A percentile compares a stretch with the other conserved stretches of the same genome.
These are phyloP conservation scores for Sordariomycetes sp. DNA, from an alignment of 2,329 filamentous ascomycete species.

Conservation along the genomic window DNA sequence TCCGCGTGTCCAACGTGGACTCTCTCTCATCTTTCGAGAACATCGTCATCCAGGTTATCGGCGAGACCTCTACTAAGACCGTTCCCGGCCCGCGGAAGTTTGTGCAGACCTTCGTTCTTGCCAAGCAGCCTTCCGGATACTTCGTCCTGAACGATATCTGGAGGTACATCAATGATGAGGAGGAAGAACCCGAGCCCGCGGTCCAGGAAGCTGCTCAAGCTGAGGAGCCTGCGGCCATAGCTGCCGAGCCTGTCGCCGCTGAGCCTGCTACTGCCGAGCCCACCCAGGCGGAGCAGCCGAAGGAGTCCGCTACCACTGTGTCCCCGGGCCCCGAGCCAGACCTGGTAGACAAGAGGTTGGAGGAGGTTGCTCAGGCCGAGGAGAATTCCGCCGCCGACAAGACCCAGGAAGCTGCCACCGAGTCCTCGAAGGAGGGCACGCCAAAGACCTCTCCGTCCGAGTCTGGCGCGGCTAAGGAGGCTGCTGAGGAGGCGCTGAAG, in stretches of 20 bases:
- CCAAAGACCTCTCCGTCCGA: slow-evolving; percentile 20
- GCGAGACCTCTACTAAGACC: slow-evolving; percentile 95
- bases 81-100: slow-evolving; percentile 86
- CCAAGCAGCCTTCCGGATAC: slow-evolving; percentile 91
- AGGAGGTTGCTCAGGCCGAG: slow-evolving; percentile 37
- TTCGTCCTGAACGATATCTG: slow-evolving; percentile 98
- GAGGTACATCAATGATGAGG: slow-evolving; percentile 77
- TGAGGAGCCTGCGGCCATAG: slow-evolving; percentile 24
- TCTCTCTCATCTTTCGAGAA: slow-evolving; percentile 85
- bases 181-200: slow-evolving; percentile 44
- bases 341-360: slow-evolving; percentile 62
- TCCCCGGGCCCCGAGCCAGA: slow-evolving; percentile 25
- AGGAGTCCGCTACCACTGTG: slow-evolving; percentile 1
- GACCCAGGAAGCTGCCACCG: slow-evolving; percentile 19
- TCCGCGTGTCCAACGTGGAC: slow-evolving; percentile 95
- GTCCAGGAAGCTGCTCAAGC: slow-evolving; percentile 17
- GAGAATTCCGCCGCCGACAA: slow-evolving; percentile 6
- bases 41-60: slow-evolving; percentile 96
- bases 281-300: slow-evolving; percentile 14
- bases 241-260: slow-evolving; percentile 20
- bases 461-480: slow-evolving; percentile 36
- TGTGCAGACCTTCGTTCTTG: slow-evolving; percentile 93
- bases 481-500: slow-evolving; percentile 40
- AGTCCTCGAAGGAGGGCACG: slow-evolving; percentile 16
- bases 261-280: slow-evolving; percentile 17